Evolutionary conservation across 2,329 filamentous ascomycete species (phyloP).

Genomic region (Sclerotinia borealis): DNA sequence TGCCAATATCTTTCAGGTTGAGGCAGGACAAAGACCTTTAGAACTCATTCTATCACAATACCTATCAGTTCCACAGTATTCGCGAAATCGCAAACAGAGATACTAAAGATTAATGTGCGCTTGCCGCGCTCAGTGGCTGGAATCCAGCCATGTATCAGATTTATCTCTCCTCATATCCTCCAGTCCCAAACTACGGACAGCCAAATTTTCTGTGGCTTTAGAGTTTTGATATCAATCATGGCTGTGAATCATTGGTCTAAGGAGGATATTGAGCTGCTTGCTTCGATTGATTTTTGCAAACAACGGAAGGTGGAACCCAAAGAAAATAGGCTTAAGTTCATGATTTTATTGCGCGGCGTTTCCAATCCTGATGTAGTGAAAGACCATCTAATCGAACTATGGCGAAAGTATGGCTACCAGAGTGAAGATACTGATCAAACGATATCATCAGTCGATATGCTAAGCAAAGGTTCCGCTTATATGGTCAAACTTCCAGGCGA

Average conservation of each 20-base stretch:
- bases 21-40: not conserved
- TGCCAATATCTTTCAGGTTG: not conserved
- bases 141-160: not conserved
- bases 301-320: not conserved
- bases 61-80: not conserved
- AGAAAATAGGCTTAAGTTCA: not conserved
- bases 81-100: not conserved
- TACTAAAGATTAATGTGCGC: not conserved
- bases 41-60: not conserved
- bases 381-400: not conserved
- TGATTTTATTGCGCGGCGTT: not conserved
- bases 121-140: not conserved
- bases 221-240: not conserved
- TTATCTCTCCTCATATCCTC: not conserved
- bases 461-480: not conserved
- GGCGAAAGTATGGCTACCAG: not conserved
- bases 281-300: slow-evolving; percentile 13
- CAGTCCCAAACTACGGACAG: not conserved
- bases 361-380: not conserved
- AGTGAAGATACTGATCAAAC: not conserved
- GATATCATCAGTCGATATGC: not conserved
- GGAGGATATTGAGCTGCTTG: slow-evolving; percentile 6
- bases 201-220: not conserved
- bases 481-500: not conserved
- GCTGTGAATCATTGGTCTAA: not conserved